Evolutionary conservation across 2,329 filamentous ascomycete genomes (phyloP).

Genomic region (Penicillium sclerotiorum): DNA sequence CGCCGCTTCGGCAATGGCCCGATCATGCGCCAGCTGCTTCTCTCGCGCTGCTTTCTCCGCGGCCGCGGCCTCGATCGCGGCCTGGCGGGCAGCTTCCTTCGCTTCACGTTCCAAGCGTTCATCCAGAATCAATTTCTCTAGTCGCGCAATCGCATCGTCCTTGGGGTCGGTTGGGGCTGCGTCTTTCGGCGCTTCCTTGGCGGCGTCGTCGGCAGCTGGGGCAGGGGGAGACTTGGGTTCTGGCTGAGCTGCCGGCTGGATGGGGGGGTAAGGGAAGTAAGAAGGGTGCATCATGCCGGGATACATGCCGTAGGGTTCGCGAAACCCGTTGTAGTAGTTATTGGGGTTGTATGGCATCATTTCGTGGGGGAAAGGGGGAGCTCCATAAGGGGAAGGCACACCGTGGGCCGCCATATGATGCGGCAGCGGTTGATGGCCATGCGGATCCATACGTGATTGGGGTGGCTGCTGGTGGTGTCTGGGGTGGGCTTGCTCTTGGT

Average conservation of each 20-base stretch:
- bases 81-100: constrained; percentile 43
- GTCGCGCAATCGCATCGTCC: constrained; percentile 61
- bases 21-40: constrained; percentile 44
- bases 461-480: constrained; percentile 1
- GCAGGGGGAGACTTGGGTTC: constrained; percentile 31
- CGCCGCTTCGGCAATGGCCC: constrained; percentile 47
- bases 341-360: constrained; percentile 41
- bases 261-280: constrained; percentile 41
- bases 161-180: constrained; percentile 45
- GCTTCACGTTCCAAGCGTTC: constrained; percentile 46
- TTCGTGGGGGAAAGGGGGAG: constrained; percentile 38
- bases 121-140: constrained; percentile 59
- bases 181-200: constrained; percentile 30
- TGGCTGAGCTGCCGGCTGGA: constrained; percentile 36
- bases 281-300: constrained; percentile 39
- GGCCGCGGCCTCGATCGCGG: constrained; percentile 57
- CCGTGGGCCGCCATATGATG: constrained; percentile 10
- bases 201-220: constrained; percentile 4
- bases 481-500: not conserved
- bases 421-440: not conserved
- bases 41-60: constrained; percentile 35
- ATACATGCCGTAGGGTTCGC: constrained; percentile 37
- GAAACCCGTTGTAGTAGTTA: constrained; percentile 38
- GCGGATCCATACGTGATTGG: constrained; percentile 3
- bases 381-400: constrained; percentile 31